Conservation (phyloP, 257 asterid species). For the Haberlea rhodopensis region DNA sequence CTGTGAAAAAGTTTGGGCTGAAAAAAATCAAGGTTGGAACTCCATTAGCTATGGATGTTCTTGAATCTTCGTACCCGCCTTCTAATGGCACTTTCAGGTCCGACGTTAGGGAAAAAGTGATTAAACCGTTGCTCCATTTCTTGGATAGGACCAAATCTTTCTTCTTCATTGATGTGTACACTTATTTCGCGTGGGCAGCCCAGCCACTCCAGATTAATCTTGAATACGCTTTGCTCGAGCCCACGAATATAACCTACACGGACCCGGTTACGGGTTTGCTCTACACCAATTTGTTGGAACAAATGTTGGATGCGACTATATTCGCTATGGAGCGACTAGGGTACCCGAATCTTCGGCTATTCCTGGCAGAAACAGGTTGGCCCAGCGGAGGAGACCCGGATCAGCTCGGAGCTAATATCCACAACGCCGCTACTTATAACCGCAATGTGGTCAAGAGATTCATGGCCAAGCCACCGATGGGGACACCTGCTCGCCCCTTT, state of each 20-base stretch:
- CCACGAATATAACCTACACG: constrained; percentile 47
- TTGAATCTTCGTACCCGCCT: constrained; percentile 83
- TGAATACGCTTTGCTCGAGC: constrained; percentile 62
- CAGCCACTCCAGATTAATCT: constrained; percentile 55
- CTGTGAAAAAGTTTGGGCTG: constrained; percentile 56
- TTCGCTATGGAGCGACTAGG: constrained; percentile 74
- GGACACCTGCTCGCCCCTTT: constrained; percentile 70
- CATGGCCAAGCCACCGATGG: constrained; percentile 48
- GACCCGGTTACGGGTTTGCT: constrained; percentile 68
- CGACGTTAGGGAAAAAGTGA: constrained; percentile 46
- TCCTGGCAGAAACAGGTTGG: constrained; percentile 94
- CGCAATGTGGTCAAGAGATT: constrained; percentile 66
- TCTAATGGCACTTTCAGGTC: constrained; percentile 73
- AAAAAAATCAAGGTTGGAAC: constrained; percentile 70
- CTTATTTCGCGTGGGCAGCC: constrained; percentile 74
- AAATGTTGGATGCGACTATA: constrained; percentile 65
- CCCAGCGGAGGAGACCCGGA: constrained; percentile 71
- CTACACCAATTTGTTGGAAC: constrained; percentile 72
- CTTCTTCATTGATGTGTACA: constrained; percentile 76
- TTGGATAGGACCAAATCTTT: constrained; percentile 68
- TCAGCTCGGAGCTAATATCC: constrained; percentile 65
- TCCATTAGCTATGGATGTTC: constrained; percentile 72
- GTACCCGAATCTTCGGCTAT: constrained; percentile 64
- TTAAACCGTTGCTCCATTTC: constrained; percentile 61
- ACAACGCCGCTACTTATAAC: constrained; percentile 82